Conservation (phyloP, 2,329 filamentous ascomycete genomes). For the Nigrospora sphaerica region DNA sequence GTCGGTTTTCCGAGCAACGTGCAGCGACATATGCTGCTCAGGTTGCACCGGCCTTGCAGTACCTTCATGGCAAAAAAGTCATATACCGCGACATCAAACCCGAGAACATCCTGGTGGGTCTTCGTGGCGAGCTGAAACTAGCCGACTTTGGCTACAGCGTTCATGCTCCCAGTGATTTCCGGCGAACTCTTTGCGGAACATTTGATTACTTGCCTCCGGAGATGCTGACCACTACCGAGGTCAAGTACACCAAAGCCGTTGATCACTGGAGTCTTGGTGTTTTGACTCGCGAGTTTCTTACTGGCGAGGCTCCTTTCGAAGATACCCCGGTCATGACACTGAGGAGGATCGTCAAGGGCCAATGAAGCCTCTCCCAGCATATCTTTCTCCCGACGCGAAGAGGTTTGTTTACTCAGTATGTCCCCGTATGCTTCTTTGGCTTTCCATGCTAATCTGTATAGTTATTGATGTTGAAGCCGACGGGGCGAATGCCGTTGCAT, state of each 20-base stretch:
- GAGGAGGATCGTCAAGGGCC: constrained; percentile 5
- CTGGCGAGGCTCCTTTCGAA: constrained; percentile 6
- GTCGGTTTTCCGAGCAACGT: constrained; percentile 61
- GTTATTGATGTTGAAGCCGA: too few relatives aligned
- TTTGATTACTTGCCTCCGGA: neutral
- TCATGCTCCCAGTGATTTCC: constrained; percentile 13
- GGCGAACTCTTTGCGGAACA: constrained; percentile 7
- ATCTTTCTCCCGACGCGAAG: too few relatives aligned
- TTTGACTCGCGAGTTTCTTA: constrained; percentile 5
- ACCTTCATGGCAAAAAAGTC: constrained; percentile 23
- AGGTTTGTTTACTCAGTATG: too few relatives aligned
- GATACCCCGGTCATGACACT: constrained; percentile 2
- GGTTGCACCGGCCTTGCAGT: constrained; percentile 43
- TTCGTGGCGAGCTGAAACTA: constrained; percentile 20
- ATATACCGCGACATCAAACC: constrained; percentile 24
- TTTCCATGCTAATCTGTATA: too few relatives aligned
- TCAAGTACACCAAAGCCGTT: neutral
- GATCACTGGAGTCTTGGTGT: constrained; percentile 4
- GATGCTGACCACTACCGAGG: neutral
- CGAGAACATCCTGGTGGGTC: constrained; percentile 25
- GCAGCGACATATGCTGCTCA: constrained; percentile 67
- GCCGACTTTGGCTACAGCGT: constrained; percentile 22
- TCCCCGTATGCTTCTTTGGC: too few relatives aligned
- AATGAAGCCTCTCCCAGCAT: too few relatives aligned
- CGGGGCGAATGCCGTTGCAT: too few relatives aligned